Evolutionary conservation across 2,329 filamentous ascomycete genomes (phyloP).

Genomic region (Pseudogymnoascus sp.): DNA sequence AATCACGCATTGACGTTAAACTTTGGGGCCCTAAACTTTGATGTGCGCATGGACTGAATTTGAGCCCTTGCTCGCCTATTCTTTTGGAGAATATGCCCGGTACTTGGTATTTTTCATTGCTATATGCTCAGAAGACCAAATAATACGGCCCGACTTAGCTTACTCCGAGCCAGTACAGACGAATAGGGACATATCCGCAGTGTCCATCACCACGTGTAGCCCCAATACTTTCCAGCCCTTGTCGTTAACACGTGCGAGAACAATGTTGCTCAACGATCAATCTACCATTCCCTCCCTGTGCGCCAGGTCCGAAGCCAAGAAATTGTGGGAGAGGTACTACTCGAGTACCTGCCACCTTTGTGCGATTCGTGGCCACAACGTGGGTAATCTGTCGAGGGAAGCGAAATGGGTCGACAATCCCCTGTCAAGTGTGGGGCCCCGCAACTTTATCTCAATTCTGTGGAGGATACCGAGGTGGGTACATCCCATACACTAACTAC

Average conservation of each 20-base stretch:
- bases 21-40: background rate
- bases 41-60: background rate
- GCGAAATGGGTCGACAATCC: background rate
- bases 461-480: background rate
- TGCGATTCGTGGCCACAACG: background rate
- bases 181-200: background rate
- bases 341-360: background rate
- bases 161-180: background rate
- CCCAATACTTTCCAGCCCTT: background rate
- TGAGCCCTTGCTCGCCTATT: background rate
- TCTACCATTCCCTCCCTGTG: background rate
- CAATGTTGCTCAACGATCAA: background rate
- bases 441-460: slow-evolving; percentile 7
- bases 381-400: background rate
- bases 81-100: background rate
- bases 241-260: background rate
- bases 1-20: background rate
- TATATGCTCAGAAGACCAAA: background rate
- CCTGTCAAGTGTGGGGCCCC: slow-evolving; percentile 5
- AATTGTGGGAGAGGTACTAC: background rate
- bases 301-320: background rate
- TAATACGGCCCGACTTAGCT: background rate
- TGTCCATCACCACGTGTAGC: background rate
- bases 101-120: background rate
- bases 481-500: background rate